phyloP scores from a whole-genome alignment of 2,329 filamentous ascomycete genomes.

The Arthrobotrys sphaeroides region DNA sequence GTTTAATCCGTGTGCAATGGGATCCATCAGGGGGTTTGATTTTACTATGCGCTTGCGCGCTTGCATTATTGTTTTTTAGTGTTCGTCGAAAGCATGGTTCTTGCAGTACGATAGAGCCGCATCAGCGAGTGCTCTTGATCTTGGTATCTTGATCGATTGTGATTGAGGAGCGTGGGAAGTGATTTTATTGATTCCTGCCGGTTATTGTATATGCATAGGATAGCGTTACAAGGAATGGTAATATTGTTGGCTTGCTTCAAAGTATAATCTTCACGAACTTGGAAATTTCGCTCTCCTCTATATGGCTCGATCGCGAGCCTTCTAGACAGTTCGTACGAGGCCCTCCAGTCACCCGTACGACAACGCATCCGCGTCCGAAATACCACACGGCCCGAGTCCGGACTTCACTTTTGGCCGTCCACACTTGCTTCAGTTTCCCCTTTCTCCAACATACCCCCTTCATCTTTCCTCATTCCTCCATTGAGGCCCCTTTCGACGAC shows the following conservation, averaged over 20 bases:
- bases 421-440: background rate
- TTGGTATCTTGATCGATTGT: too few species aligned
- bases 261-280: too few species aligned
- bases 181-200: background rate
- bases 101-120: background rate
- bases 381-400: background rate
- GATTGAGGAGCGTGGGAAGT: too few species aligned
- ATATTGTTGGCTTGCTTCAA: too few species aligned
- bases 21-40: background rate
- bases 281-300: too few species aligned
- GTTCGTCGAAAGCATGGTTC: background rate
- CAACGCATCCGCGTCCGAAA: background rate
- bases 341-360: background rate
- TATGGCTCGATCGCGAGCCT: background rate
- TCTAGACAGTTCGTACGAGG: background rate
- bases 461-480: too few species aligned
- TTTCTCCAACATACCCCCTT: too few species aligned
- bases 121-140: too few species aligned
- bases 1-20: background rate
- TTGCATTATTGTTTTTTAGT: background rate
- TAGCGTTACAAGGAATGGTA: too few species aligned
- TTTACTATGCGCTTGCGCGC: background rate
- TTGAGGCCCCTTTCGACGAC: too few species aligned
- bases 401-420: constrained; percentile 22
- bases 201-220: background rate